These are phyloP conservation scores for Rhododendron williamsianum DNA, from an alignment of 148 eudicot genomes.

Conservation along the genomic window DNA sequence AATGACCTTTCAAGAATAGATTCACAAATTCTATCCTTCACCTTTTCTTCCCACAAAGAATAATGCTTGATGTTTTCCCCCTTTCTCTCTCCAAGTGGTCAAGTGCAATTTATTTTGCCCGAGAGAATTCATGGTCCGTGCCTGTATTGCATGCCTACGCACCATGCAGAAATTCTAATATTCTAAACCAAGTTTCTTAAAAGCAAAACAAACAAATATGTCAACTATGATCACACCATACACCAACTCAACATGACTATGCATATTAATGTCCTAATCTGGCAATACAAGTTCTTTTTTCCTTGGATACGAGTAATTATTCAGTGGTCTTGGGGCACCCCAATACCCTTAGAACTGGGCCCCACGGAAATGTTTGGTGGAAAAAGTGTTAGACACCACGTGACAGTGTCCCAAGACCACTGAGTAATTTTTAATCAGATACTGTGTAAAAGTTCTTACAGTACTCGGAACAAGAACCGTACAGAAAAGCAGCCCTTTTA, in stretches of 20 bases:
- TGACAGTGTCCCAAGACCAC: too few relatives aligned
- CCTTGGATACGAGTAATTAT: background rate
- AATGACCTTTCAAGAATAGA: slow-evolving; percentile 14
- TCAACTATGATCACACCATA: background rate
- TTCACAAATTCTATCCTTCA: slow-evolving; percentile 19
- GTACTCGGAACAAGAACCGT: background rate
- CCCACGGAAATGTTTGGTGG: background rate
- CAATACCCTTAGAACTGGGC: background rate
- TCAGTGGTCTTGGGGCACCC: background rate
- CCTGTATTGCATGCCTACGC: background rate
- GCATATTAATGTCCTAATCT: background rate
- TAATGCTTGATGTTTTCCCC: background rate
- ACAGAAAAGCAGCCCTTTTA: background rate
- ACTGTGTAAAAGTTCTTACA: slow-evolving; percentile 7
- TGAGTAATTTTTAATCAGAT: background rate
- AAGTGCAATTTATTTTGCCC: background rate
- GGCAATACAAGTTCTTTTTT: background rate
- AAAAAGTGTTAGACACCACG: background rate
- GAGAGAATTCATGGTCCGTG: background rate
- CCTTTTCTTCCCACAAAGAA: background rate
- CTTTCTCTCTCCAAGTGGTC: slow-evolving; percentile 1
- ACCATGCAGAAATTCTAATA: background rate
- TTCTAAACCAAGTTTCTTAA: background rate
- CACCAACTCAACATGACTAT: background rate
- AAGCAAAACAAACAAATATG: background rate